phyloP scores from a whole-genome alignment of 192 early-diverging fungal genomes.

The Rhizoclosmatium sp. region DNA sequence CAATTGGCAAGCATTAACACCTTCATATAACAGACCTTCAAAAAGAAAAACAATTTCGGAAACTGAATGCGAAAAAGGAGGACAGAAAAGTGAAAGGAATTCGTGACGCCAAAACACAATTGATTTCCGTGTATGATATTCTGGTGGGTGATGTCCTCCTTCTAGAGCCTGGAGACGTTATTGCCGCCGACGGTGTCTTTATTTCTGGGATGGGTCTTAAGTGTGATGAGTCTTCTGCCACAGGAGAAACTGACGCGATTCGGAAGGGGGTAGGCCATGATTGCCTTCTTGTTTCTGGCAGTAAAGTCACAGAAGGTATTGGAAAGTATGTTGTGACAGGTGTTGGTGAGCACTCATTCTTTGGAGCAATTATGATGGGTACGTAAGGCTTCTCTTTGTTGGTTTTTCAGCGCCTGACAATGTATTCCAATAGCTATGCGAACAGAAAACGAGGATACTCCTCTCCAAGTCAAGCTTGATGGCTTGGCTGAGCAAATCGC shows the following conservation, averaged over 20 bases:
- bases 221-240: slow-evolving; percentile 90
- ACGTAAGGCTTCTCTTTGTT: neutral
- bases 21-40: slow-evolving; percentile 66
- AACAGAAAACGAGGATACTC: slow-evolving; percentile 86
- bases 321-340: slow-evolving; percentile 85
- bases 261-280: slow-evolving; percentile 74
- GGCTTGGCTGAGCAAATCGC: slow-evolving; percentile 90
- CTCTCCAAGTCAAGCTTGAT: slow-evolving; percentile 92
- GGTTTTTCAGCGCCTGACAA: neutral
- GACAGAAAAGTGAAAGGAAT: slow-evolving; percentile 69
- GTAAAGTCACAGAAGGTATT: slow-evolving; percentile 89
- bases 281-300: slow-evolving; percentile 93
- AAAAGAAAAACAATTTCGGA: slow-evolving; percentile 89
- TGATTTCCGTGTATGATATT: slow-evolving; percentile 81
- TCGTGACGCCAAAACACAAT: slow-evolving; percentile 75
- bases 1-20: no score
- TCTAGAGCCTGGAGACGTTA: slow-evolving; percentile 92
- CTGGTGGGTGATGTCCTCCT: slow-evolving; percentile 92
- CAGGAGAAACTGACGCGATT: slow-evolving; percentile 90
- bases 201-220: slow-evolving; percentile 82
- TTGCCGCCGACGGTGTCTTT: slow-evolving; percentile 90
- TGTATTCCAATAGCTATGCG: slow-evolving; percentile 58
- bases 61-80: slow-evolving; percentile 87
- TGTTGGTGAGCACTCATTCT: slow-evolving; percentile 86
- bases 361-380: slow-evolving; percentile 90